phyloP scores from a whole-genome alignment of 202 grass and related monocot species.

The Cymbopogon flexuosus region DNA sequence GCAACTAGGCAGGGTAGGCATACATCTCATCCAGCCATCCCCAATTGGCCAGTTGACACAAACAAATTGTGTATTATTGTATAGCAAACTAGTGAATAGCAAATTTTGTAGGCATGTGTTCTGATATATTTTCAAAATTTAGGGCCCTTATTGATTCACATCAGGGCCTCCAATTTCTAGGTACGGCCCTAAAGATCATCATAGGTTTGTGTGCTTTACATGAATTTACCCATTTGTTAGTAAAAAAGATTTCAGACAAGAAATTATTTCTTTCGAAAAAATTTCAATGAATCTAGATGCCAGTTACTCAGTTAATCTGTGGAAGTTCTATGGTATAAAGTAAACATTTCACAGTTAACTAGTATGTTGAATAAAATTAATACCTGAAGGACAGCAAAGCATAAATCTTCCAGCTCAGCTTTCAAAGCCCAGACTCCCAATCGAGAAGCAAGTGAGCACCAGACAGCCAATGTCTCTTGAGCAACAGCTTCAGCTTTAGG shows the following conservation, averaged over 20 bases:
- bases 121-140: not conserved
- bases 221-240: not conserved
- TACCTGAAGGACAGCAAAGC: constrained; percentile 98
- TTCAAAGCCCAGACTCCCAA: constrained; percentile 98
- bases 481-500: constrained; percentile 98
- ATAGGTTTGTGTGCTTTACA: constrained; percentile 2
- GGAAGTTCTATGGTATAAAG: not conserved
- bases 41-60: not conserved
- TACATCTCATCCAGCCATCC: not conserved
- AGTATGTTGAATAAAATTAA: constrained; percentile 31
- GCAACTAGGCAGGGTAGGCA: not conserved
- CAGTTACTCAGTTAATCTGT: not conserved
- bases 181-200: not conserved
- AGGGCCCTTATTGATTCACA: not conserved
- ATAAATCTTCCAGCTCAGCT: constrained; percentile 96
- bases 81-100: not conserved
- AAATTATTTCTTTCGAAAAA: not conserved
- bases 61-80: not conserved
- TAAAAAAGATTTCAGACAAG: not conserved
- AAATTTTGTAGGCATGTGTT: not conserved
- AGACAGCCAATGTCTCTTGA: constrained; percentile 90
- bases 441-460: constrained; percentile 94
- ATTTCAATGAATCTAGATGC: not conserved
- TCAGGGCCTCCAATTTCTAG: not conserved
- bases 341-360: not conserved